These are phyloP conservation scores for Penicillium bovifimosum DNA, from an alignment of 495 filamentous ascomycete species.

Conservation along the genomic window DNA sequence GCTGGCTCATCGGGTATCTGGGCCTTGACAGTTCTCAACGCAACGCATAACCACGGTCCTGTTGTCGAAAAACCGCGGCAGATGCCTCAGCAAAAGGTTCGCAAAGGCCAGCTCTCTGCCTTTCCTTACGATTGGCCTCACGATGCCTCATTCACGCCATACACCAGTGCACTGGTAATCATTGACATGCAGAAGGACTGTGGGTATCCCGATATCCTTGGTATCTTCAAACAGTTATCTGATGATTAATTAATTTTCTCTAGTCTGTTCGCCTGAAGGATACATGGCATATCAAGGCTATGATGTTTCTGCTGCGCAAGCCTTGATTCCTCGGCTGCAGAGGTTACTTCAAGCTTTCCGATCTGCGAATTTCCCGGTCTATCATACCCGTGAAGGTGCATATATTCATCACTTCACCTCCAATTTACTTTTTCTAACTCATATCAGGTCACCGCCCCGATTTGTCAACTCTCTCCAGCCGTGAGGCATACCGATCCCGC, in stretches of 20 bases:
- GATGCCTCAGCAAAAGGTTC: constrained; percentile 39
- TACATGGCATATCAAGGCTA: constrained; percentile 59
- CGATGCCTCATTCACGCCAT: constrained; percentile 49
- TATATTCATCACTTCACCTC: not conserved
- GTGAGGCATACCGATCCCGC: constrained; percentile 49
- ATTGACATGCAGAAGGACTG: constrained; percentile 74
- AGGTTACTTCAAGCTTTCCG: constrained; percentile 55
- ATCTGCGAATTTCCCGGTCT: constrained; percentile 53
- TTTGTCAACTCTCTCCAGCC: constrained; percentile 52
- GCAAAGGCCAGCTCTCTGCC: constrained; percentile 44
- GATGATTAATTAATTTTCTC: not conserved
- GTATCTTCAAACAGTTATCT: not conserved
- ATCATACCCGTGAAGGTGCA: constrained; percentile 59
- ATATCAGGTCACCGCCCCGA: constrained; percentile 56
- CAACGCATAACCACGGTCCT: constrained; percentile 44
- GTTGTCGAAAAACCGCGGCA: constrained; percentile 38
- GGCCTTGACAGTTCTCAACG: constrained; percentile 40
- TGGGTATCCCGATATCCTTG: constrained; percentile 25
- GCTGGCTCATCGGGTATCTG: constrained; percentile 43
- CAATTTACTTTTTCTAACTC: constrained; percentile 11
- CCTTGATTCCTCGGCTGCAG: constrained; percentile 51
- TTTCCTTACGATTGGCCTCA: constrained; percentile 61
- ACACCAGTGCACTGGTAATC: constrained; percentile 59
- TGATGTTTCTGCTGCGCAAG: constrained; percentile 46
- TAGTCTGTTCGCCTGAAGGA: constrained; percentile 54